Base-by-base conservation (phyloP, 2,329 filamentous ascomycete genomes). In the Exophiala calicioides region DNA sequence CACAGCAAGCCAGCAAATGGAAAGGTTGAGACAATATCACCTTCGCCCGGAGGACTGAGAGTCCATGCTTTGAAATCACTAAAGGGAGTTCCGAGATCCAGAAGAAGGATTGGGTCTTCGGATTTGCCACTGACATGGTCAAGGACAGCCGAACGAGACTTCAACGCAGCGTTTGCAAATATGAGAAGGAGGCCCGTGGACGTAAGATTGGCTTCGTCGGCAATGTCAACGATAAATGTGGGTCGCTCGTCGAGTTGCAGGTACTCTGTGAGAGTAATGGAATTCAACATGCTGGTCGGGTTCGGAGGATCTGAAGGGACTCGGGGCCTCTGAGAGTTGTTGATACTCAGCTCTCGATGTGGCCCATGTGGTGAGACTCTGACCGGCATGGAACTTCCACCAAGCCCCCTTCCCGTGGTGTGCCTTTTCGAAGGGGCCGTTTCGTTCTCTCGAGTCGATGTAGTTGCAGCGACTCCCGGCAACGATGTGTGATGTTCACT, bases 211-310 rank as follows among this genome's bases (percentile, higher is more conserved):
- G 68, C 64, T 1, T 73, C 65, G 58, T 84, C 80, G 5, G 73
- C 71, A 39, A 87, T 67, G 59, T 91, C 86, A 24, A 91, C 73
- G 31, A 91, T 77, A 58, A 91, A 88, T 0, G 85, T 87, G 2
- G 86, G 88, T 35, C 88, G 74, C 38, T 85, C 80, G 62, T 93
- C 88, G 56, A 86, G 79, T 60, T 91, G 86, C 30, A 93, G 66
- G 29, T 91, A 69, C 63, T 91, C 88, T 15, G 84, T 68, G 7
- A 88, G 76, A 18, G 85, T 83, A 40, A 90, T 73, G 19, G 78
- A 77, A 31, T 79, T 79, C 3, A 90, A 71, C 39, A 81, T 54
- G 4, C 74, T 72, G 2, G 79, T 72, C 1, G 71, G 65, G 43
- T 72, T 67, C 4, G 70, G 66, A 52, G 71, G 62, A 51, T 70